Conservation (phyloP, 495 filamentous ascomycete genomes). For the Cercophora sp. region DNA sequence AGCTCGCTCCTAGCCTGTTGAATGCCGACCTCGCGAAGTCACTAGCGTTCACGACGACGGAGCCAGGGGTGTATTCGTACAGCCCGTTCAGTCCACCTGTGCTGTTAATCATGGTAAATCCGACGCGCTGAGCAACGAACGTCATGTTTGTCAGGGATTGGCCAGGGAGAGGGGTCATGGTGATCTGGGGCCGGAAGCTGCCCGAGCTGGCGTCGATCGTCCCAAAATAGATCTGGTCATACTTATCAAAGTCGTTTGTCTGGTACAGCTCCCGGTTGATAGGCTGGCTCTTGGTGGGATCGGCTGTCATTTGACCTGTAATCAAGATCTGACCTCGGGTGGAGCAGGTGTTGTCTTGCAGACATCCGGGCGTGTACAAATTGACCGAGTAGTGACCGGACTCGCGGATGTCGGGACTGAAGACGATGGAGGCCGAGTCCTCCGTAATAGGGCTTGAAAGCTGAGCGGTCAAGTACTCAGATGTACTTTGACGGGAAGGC, state of each 20-base stretch:
- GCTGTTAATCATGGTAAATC: constrained; percentile 67
- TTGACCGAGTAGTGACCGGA: constrained; percentile 85
- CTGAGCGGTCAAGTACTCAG: constrained; percentile 70
- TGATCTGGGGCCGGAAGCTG: constrained; percentile 77
- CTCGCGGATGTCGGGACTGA: constrained; percentile 80
- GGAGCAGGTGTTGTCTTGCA: constrained; percentile 69
- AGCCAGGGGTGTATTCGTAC: constrained; percentile 79
- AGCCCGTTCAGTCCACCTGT: constrained; percentile 79
- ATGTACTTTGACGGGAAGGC: constrained; percentile 56
- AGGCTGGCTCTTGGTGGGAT: constrained; percentile 38
- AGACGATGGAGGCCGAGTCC: constrained; percentile 63
- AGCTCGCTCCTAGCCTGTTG: constrained; percentile 64
- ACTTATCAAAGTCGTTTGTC: constrained; percentile 92
- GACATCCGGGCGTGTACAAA: constrained; percentile 87
- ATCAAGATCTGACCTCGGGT: constrained; percentile 75
- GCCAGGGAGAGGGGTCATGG: constrained; percentile 62
- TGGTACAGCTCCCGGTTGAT: constrained; percentile 63
- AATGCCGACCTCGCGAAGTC: constrained; percentile 69
- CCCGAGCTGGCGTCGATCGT: constrained; percentile 70
- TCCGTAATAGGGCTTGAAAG: constrained; percentile 51
- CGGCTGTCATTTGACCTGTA: constrained; percentile 62
- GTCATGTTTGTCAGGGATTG: constrained; percentile 62
- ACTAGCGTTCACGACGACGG: constrained; percentile 47
- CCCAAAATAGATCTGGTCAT: constrained; percentile 83
- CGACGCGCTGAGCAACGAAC: constrained; percentile 80